Conservation (phyloP, 495 filamentous ascomycete genomes). For the Penicillium longicatenatum region DNA sequence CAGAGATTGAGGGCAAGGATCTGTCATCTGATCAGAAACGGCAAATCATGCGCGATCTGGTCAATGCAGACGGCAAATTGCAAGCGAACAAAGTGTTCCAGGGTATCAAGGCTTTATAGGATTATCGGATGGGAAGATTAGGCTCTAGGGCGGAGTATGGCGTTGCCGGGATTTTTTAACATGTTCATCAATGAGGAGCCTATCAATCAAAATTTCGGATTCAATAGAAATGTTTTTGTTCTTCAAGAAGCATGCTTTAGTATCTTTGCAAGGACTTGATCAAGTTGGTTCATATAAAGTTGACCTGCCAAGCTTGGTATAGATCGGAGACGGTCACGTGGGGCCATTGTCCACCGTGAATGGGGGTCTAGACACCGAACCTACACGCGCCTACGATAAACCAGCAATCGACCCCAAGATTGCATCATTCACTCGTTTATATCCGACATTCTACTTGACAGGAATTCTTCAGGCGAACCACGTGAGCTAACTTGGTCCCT, state of each 20-base stretch:
- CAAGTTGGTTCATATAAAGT: neutral
- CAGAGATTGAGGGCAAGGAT: constrained; percentile 63
- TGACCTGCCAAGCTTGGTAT: constrained; percentile 2
- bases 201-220: constrained; percentile 5
- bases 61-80: constrained; percentile 69
- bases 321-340: constrained; percentile 27
- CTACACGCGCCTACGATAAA: neutral
- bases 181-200: neutral
- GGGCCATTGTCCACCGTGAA: constrained; percentile 3
- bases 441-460: neutral
- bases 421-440: constrained; percentile 1
- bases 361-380: constrained; percentile 25
- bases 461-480: neutral
- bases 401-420: neutral
- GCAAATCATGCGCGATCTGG: constrained; percentile 74
- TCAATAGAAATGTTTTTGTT: neutral
- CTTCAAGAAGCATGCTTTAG: neutral
- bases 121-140: constrained; percentile 1
- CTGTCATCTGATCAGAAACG: constrained; percentile 80
- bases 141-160: constrained; percentile 18
- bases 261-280: neutral
- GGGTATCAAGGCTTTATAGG: constrained; percentile 75
- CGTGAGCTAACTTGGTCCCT: too few relatives aligned
- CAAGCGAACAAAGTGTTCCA: constrained; percentile 86
- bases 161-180: constrained; percentile 10